Evolutionary conservation across 371 early-diverging fungal genomes (phyloP).

Genomic region (Zancudomyces culisetae): DNA sequence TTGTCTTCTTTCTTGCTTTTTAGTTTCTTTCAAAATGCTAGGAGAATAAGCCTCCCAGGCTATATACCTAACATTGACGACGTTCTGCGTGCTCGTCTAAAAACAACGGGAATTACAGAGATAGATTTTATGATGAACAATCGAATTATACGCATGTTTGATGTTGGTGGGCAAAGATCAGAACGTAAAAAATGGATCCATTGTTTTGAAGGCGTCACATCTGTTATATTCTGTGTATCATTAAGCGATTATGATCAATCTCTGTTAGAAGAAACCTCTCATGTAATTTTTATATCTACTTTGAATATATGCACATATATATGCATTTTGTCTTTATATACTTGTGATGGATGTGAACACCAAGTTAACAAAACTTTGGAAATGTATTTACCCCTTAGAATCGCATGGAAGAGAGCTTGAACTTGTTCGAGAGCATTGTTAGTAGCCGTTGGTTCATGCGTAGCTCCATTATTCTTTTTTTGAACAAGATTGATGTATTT

Average conservation of each 20-base stretch:
- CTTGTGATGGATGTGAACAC: too few species aligned
- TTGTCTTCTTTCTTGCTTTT: neutral
- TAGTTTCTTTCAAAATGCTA: conserved; percentile 72
- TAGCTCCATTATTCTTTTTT: conserved; percentile 83
- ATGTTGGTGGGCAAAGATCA: conserved; percentile 90
- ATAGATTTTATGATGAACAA: conserved; percentile 68
- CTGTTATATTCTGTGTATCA: conserved; percentile 89
- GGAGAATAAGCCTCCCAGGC: conserved; percentile 56
- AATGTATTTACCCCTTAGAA: conserved; percentile 83
- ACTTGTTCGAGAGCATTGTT: conserved; percentile 86
- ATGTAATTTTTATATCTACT: neutral
- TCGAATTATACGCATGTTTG: conserved; percentile 75
- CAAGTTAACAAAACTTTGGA: too few species aligned
- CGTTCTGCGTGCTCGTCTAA: conserved; percentile 63
- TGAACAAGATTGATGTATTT: conserved; percentile 93
- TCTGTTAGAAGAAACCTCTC: conserved; percentile 68
- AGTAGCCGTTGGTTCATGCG: conserved; percentile 86
- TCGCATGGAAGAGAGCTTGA: conserved; percentile 89
- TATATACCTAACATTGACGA: conserved; percentile 81
- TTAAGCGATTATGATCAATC: conserved; percentile 91
- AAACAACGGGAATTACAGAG: conserved; percentile 78
- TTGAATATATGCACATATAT: neutral
- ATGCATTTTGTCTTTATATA: neutral
- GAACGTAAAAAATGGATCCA: conserved; percentile 94
- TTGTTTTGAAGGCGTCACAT: conserved; percentile 91